Base-by-base conservation (phyloP, 2,329 filamentous ascomycete genomes). In the Monosporascus sp. region DNA sequence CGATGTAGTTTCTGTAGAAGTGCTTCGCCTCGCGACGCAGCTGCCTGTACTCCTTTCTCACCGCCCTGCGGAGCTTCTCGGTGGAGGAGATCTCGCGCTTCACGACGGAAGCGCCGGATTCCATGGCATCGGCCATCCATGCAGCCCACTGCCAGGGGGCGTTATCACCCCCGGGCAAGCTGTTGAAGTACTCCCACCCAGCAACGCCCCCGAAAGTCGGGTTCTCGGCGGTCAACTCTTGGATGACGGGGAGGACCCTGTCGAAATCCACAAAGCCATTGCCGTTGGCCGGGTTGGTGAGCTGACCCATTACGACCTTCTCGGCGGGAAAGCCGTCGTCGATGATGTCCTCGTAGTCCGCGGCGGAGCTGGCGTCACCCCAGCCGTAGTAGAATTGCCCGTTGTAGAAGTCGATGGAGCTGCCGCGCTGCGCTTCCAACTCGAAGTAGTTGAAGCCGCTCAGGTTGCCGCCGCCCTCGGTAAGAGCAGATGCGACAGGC, bases 101-200 rank as follows among this genome's bases (percentile, higher is more conserved):
- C 44, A 45, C 55, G 54, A 53, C 56, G 24, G 51, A 31, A 3
- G 50, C 54, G 9, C 57, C 60, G 3, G 58, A 54, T 8, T 53
- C 55, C 52, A 66, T 58, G 48, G 61, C 55, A 35, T 65, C 55
- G 5, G 63, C 62, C 53, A 63, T 62, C 60, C 60, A 65, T 9
- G 60, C 51, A 6, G 88, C 89, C 91, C 91, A 96, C 59, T 88
- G 77, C 87, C 87, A 93, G 0, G 89, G 88, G 52, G 77, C 72
- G 14, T 75, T 73, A 2, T 65, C 66, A 24, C 81, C 85, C 1
- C 85, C 86, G 0, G 89, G 88, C 53, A 84, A 68, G 52, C 86
- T 83, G 73, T 96, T 95, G 73, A 93, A 96, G 68, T 94, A 96
- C 72, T 97, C 92, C 92, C 92, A 97, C 2, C 90, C 90, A 85